Evolutionary conservation across 805 yeast species (phyloP).

Genomic region (Spathaspora gorwiae): DNA sequence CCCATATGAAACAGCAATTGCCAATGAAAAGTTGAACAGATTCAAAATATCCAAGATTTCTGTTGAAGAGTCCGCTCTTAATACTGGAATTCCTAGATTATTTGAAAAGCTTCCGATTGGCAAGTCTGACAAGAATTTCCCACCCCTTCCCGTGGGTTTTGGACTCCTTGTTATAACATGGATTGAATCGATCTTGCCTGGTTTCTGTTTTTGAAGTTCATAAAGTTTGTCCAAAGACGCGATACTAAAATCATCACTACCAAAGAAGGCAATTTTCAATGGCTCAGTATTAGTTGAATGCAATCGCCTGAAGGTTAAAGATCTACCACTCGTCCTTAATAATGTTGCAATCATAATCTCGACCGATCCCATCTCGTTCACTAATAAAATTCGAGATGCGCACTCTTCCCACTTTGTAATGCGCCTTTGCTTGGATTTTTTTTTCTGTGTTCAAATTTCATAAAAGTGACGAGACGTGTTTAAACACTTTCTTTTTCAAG

Average conservation of each 20-base stretch:
- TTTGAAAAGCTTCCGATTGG: conserved; percentile 47
- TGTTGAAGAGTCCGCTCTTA: conserved; percentile 47
- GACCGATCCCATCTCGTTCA: no score
- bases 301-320: background rate
- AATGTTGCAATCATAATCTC: no score
- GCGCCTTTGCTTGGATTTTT: no score
- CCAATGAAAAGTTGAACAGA: conserved; percentile 45
- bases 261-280: conserved; percentile 59
- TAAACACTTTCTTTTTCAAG: no score
- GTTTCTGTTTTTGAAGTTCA: conserved; percentile 13
- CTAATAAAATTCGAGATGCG: no score
- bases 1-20: conserved; percentile 93
- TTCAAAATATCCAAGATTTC: conserved; percentile 31
- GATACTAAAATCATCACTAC: conserved; percentile 70
- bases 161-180: conserved; percentile 63
- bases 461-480: no score
- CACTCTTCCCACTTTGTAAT: no score
- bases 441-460: no score
- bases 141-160: conserved; percentile 60
- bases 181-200: conserved; percentile 28
- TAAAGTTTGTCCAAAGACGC: conserved; percentile 42
- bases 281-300: background rate
- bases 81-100: conserved; percentile 27
- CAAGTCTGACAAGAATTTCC: conserved; percentile 42
- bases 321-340: no score